These are phyloP conservation scores for Pezicula carpinea DNA, from an alignment of 2,329 filamentous ascomycete species.

Conservation along the genomic window DNA sequence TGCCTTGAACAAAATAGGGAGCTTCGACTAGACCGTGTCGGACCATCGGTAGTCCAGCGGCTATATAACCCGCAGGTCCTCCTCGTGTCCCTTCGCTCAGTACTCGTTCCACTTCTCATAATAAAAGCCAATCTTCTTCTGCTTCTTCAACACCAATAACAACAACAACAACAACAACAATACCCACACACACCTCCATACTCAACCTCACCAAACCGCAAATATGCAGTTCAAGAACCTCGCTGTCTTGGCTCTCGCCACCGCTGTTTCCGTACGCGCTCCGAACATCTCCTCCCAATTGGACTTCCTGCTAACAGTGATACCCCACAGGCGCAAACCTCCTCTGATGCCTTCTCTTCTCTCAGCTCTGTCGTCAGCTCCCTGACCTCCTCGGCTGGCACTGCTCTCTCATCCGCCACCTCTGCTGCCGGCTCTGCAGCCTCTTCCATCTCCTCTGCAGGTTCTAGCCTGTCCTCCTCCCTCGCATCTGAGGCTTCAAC, in stretches of 20 bases:
- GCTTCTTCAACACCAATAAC: too few species aligned
- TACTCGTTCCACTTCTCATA: too few species aligned
- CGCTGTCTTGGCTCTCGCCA: constrained; percentile 21
- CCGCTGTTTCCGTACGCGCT: constrained; percentile 14
- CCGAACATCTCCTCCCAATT: background rate
- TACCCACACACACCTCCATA: too few species aligned
- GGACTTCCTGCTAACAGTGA: background rate
- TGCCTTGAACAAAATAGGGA: too few species aligned
- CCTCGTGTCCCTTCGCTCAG: too few species aligned
- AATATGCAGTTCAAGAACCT: constrained; percentile 27
- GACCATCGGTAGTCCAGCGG: too few species aligned
- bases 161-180: too few species aligned
- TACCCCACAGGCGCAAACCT: constrained; percentile 13
- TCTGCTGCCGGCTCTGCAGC: constrained; percentile 3
- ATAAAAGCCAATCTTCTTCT: too few species aligned
- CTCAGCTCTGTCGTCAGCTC: constrained; percentile 6
- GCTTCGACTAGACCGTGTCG: too few species aligned
- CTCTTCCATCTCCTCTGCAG: constrained; percentile 7
- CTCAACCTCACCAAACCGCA: constrained; percentile 3
- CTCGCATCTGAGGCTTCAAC: constrained; percentile 1
- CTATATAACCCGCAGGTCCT: too few species aligned
- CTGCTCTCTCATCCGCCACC: constrained; percentile 2
- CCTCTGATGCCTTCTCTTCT: constrained; percentile 7
- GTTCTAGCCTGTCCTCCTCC: constrained; percentile 6
- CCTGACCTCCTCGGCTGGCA: background rate